These are phyloP conservation scores for Calonectria fujianensis DNA, from an alignment of 2,329 filamentous ascomycete genomes.

Conservation along the genomic window DNA sequence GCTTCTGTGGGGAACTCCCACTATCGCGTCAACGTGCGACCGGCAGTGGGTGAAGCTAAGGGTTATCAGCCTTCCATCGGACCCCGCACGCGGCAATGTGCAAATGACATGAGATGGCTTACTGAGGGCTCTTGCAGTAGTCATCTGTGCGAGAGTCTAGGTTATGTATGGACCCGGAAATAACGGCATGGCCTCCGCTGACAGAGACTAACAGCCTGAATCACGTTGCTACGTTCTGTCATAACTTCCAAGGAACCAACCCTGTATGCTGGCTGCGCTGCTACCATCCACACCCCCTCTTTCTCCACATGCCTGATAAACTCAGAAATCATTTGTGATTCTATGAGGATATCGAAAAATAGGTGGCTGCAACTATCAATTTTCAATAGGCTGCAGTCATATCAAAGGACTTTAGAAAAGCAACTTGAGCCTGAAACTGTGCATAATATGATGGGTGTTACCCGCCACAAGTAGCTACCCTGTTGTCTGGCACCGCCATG, in stretches of 20 bases:
- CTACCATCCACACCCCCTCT: neutral
- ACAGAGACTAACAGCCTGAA: slow-evolving; percentile 13
- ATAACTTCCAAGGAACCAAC: slow-evolving; percentile 6
- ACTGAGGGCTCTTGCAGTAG: neutral
- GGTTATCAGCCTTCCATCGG: neutral
- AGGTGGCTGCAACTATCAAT: too few species aligned
- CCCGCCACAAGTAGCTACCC: neutral
- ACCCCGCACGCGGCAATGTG: neutral
- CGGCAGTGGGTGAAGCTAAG: neutral
- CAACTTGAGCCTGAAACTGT: neutral
- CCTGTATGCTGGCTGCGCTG: neutral
- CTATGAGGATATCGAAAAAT: too few species aligned
- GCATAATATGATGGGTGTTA: neutral
- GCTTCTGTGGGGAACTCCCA: neutral
- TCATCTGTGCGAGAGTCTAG: neutral
- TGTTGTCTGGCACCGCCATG: neutral
- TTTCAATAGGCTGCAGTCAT: too few species aligned
- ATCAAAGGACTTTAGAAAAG: neutral
- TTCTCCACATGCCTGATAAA: neutral
- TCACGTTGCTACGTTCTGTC: neutral
- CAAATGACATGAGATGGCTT: neutral
- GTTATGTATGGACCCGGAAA: slow-evolving; percentile 9
- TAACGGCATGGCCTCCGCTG: slow-evolving; percentile 8
- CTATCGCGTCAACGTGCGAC: neutral
- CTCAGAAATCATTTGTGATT: neutral